These are phyloP conservation scores for Xylaria intraflava DNA, from an alignment of 495 filamentous ascomycete species.

Conservation along the genomic window DNA sequence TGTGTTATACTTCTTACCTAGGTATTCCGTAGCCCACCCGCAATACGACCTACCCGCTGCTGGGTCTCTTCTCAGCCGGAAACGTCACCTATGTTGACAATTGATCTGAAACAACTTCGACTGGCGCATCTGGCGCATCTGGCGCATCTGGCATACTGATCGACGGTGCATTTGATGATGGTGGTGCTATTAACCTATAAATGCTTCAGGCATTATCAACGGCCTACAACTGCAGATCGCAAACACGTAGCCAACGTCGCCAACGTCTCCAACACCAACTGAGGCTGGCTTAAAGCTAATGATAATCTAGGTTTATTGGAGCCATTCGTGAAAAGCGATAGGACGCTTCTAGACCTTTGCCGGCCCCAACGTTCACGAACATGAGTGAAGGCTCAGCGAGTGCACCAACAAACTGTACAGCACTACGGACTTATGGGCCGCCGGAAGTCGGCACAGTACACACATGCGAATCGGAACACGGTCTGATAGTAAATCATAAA, in stretches of 20 bases:
- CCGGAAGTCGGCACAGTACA: too few species aligned
- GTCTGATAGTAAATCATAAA: too few species aligned
- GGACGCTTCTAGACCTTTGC: neutral
- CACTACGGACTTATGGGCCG: too few species aligned
- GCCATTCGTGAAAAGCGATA: neutral
- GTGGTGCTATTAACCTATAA: too few species aligned
- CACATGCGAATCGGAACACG: too few species aligned
- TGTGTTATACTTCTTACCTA: too few species aligned
- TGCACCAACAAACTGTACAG: too few species aligned
- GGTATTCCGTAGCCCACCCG: too few species aligned
- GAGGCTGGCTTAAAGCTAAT: neutral
- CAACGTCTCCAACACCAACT: neutral
- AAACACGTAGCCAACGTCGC: neutral
- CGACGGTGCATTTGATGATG: constrained; percentile 2
- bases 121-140: neutral
- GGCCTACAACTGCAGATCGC: too few species aligned
- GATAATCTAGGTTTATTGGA: neutral
- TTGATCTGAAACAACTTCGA: neutral
- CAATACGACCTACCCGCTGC: too few species aligned
- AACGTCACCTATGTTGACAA: neutral
- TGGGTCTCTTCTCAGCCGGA: too few species aligned
- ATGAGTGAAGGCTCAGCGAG: neutral
- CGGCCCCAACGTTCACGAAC: neutral
- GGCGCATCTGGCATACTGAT: constrained; percentile 1
- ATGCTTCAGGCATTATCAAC: neutral